phyloP scores from a whole-genome alignment of 257 asterid genomes.

The Nicotiana tomentosiformis region DNA sequence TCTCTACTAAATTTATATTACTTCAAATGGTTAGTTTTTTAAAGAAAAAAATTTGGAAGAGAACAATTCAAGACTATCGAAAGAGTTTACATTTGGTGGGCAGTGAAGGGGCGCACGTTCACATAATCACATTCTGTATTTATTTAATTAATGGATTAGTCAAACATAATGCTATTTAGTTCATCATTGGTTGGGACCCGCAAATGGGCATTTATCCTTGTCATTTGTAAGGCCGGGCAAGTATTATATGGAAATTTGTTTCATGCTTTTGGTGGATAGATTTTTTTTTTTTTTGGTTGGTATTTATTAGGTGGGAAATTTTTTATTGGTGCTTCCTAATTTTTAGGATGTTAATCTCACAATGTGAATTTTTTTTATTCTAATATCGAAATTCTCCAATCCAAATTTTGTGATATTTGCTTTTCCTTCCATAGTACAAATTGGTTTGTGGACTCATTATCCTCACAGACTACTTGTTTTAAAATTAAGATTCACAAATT shows the following conservation, averaged over 20 bases:
- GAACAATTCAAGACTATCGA: background rate
- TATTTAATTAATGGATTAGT: background rate
- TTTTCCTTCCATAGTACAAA: too few species aligned
- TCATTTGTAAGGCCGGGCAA: background rate
- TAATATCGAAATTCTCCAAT: too few species aligned
- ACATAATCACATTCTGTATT: too few species aligned
- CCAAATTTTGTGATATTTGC: too few species aligned
- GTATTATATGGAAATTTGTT: background rate
- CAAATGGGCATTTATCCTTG: background rate
- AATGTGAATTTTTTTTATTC: too few species aligned
- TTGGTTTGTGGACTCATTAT: too few species aligned
- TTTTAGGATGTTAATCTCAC: too few species aligned
- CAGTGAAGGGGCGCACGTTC: constrained; percentile 19
- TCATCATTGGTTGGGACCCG: background rate
- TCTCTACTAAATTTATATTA: background rate
- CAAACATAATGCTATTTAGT: constrained; percentile 3
- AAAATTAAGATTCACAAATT: too few species aligned
- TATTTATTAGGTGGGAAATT: too few species aligned
- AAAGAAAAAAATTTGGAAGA: background rate
- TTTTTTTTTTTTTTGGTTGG: too few species aligned
- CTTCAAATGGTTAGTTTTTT: background rate
- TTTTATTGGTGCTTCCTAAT: too few species aligned
- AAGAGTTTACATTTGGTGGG: background rate
- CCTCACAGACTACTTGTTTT: too few species aligned
- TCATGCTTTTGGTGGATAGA: background rate